These are phyloP conservation scores for Chlorella sp. DNA, from an alignment of 139 green algal species.

Conservation along the genomic window DNA sequence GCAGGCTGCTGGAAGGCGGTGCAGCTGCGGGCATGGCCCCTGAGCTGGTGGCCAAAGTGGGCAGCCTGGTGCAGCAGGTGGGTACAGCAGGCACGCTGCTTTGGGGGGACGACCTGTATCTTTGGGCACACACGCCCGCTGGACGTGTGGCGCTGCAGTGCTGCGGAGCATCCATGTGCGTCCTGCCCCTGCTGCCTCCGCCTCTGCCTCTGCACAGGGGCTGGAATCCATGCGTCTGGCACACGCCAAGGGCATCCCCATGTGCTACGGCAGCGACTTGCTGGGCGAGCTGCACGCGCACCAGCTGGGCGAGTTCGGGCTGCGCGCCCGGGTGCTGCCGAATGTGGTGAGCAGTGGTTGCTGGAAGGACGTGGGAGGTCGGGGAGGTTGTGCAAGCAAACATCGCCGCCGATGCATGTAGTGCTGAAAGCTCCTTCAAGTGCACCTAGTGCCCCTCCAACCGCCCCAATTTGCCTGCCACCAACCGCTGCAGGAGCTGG, in stretches of 20 bases:
- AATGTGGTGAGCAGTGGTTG: not conserved
- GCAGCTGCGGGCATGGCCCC: constrained; percentile 54
- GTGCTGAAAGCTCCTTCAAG: not conserved
- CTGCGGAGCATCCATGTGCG: not conserved
- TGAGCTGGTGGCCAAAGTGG: constrained; percentile 67
- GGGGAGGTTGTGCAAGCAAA: not conserved
- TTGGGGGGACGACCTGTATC: not conserved
- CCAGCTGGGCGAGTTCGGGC: constrained; percentile 38
- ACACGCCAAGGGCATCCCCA: constrained; percentile 31
- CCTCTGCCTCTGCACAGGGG: not conserved
- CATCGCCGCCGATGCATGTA: not conserved
- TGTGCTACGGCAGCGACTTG: constrained; percentile 66
- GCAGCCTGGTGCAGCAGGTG: constrained; percentile 50
- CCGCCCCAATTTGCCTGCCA: too few species aligned
- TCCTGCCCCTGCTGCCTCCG: not conserved
- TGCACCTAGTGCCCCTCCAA: not conserved
- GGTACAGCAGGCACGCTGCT: not conserved
- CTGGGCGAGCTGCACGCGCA: constrained; percentile 61
- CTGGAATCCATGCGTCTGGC: constrained; percentile 46
- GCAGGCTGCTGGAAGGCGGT: constrained; percentile 41
- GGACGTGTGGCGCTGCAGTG: not conserved
- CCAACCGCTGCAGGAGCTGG: constrained; percentile 37
- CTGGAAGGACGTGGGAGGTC: not conserved
- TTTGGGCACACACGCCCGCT: too few species aligned
- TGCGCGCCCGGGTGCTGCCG: not conserved